Evolutionary conservation across 1,284 basidiomycete genomes (phyloP).

Genomic region (Tausonia pullulans): DNA sequence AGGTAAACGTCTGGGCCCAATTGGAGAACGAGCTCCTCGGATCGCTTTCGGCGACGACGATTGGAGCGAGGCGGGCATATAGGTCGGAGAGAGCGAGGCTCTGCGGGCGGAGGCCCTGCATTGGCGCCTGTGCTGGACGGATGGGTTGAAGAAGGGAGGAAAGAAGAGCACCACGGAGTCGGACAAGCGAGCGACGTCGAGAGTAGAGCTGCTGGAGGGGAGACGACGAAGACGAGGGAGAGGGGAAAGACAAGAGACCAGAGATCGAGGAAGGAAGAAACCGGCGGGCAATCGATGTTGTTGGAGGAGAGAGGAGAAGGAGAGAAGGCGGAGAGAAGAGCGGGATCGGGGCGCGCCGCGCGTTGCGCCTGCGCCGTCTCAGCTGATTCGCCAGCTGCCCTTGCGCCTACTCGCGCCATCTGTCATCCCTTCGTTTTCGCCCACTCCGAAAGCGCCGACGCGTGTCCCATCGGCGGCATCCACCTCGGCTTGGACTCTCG

Average conservation of each 20-base stretch:
- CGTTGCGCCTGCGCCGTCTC: too few species aligned
- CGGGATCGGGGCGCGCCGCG: neutral
- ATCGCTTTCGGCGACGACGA: slow-evolving; percentile 13
- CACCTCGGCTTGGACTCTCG: too few species aligned
- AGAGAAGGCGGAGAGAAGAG: neutral
- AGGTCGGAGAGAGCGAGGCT: slow-evolving; percentile 14
- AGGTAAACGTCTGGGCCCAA: slow-evolving; percentile 59
- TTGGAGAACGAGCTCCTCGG: slow-evolving; percentile 44
- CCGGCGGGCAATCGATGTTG: neutral
- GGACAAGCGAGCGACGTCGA: neutral
- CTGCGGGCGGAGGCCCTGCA: neutral
- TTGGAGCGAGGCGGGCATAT: slow-evolving; percentile 18
- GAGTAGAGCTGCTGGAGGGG: neutral
- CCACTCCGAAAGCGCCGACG: too few species aligned
- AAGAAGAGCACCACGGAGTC: neutral
- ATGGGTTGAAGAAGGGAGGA: neutral
- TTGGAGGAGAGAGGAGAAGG: neutral
- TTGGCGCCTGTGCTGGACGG: too few species aligned
- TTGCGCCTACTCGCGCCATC: too few species aligned
- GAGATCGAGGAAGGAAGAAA: neutral
- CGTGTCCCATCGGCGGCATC: too few species aligned
- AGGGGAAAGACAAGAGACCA: neutral
- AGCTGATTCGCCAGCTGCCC: too few species aligned
- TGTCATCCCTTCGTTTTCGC: too few species aligned
- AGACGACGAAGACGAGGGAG: neutral